Evolutionary conservation across 768 basidiomycete species (phyloP), one percentile per base, ranked within the genome.

Genomic region (Rhodotorula paludigena): DNA sequence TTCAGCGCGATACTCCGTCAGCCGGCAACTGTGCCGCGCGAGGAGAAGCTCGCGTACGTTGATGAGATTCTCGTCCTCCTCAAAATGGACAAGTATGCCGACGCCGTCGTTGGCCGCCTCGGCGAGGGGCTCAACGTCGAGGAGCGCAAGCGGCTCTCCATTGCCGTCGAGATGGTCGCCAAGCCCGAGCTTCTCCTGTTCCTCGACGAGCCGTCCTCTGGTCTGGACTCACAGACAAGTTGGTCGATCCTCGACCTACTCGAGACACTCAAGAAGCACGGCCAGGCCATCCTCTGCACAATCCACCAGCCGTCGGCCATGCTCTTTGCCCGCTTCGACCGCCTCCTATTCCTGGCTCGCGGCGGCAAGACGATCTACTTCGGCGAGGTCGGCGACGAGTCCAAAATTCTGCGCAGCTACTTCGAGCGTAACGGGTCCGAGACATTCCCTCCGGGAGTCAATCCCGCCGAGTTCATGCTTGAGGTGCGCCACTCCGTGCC

Each of bases 281-380:
- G 81, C 3, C 80, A 81, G 69, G 71, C 76, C 42, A 78, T 80
- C 59, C 76, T 81, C 28, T 80, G 78, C 61, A 81, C 80, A n/a
- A n/a, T 81, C 67, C 81, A 81, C 64, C 80, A 82, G 71, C 81
- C 81, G 7, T 68, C 66, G 5, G 85, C 89, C 6, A 81, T 90
- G 28, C 80, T 94, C 5, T 92, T 94, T 78, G 86, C 90, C 77
- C 86, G 86, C 74, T 93, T 94, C 73, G 92, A 82, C 69, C 78
- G 79, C 14, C 78, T 83, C 15, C 77, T 83, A 12, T 77, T 82
- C 68, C 74, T 82, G 41, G 85, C 90, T 74, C 79, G 79, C 57
- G 92, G 92, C 3, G 92, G 92, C 8, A 85, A 89, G 76, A 92
- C 90, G 0, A 89, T 93, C n/a, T 72, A 72, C 59, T 68, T 64